Evolutionary conservation across 2,329 filamentous ascomycete genomes (phyloP).

Genomic region (Xylaria sp.): DNA sequence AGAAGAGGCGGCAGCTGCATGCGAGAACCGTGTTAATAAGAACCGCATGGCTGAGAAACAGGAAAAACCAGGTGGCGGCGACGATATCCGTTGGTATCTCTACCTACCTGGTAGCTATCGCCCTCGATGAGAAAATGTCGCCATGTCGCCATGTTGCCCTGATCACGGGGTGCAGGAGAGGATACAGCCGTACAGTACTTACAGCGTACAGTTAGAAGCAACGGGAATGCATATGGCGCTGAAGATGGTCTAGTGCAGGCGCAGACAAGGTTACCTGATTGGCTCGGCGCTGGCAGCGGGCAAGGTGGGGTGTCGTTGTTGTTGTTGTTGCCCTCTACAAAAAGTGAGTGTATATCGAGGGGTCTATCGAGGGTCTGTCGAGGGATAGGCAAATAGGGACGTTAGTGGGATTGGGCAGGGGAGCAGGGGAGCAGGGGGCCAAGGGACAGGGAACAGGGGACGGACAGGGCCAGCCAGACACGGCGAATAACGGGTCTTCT

Average conservation of each 20-base stretch:
- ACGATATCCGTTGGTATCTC: background rate
- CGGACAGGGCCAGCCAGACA: background rate
- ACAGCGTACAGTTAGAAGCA: too few species aligned
- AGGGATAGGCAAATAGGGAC: too few species aligned
- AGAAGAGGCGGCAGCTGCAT: constrained; percentile 7
- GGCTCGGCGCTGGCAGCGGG: constrained; percentile 14
- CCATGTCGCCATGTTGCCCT: constrained; percentile 10
- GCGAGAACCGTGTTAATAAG: constrained; percentile 5
- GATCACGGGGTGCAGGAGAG: constrained; percentile 25
- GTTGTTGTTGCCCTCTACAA: background rate
- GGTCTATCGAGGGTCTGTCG: background rate
- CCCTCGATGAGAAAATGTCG: constrained; percentile 6
- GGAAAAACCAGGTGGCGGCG: background rate
- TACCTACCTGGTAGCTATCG: background rate
- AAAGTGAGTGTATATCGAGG: background rate
- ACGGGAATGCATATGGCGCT: constrained; percentile 27
- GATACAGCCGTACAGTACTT: constrained; percentile 1
- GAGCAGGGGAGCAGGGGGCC: background rate
- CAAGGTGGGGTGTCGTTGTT: constrained; percentile 7
- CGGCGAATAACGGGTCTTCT: constrained; percentile 6
- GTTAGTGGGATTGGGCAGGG: background rate
- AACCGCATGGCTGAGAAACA: constrained; percentile 1
- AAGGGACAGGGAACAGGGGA: constrained; percentile 13
- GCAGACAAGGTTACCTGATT: background rate
- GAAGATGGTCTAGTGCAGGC: constrained; percentile 16